These are phyloP conservation scores for Ophiostoma sp. DNA, from an alignment of 2,329 filamentous ascomycete genomes.

Conservation along the genomic window DNA sequence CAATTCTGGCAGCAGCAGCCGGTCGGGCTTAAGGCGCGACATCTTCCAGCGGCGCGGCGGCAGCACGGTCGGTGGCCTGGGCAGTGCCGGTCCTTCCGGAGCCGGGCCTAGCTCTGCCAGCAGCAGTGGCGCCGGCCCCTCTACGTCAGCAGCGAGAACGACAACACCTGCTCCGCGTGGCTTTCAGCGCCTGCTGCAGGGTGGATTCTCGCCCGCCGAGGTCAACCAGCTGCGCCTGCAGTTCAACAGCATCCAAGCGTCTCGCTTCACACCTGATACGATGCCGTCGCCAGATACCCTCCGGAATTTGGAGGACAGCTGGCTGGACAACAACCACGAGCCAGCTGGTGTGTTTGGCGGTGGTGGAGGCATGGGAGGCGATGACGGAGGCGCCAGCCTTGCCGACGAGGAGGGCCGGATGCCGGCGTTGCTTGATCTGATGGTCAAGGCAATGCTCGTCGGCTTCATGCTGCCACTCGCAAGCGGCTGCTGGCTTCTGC, in stretches of 20 bases:
- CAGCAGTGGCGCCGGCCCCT: background rate
- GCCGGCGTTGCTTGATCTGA: constrained; percentile 66
- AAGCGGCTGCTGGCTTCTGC: constrained; percentile 74
- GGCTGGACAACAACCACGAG: constrained; percentile 67
- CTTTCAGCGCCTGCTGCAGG: constrained; percentile 74
- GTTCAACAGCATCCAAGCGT: constrained; percentile 77
- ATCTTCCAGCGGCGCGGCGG: constrained; percentile 13
- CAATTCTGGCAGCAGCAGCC: background rate
- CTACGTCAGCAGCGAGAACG: background rate
- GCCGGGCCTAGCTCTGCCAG: background rate
- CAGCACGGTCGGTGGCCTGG: background rate
- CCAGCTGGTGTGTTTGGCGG: constrained; percentile 33
- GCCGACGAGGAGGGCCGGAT: constrained; percentile 39
- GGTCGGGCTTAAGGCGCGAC: constrained; percentile 14
- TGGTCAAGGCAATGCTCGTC: constrained; percentile 81
- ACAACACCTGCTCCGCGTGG: constrained; percentile 61
- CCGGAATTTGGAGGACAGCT: constrained; percentile 76
- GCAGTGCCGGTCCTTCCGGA: background rate
- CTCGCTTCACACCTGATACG: constrained; percentile 78
- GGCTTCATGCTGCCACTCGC: constrained; percentile 95
- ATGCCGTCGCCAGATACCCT: constrained; percentile 76
- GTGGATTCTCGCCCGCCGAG: constrained; percentile 78
- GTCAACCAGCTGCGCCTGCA: constrained; percentile 80
- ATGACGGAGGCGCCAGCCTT: constrained; percentile 37
- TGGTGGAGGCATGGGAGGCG: constrained; percentile 29